A percentile compares a stretch with the other conserved stretches of the same genome.
Evolutionary conservation across 768 basidiomycete species (phyloP).

Genomic region (Panellus pusillus): DNA sequence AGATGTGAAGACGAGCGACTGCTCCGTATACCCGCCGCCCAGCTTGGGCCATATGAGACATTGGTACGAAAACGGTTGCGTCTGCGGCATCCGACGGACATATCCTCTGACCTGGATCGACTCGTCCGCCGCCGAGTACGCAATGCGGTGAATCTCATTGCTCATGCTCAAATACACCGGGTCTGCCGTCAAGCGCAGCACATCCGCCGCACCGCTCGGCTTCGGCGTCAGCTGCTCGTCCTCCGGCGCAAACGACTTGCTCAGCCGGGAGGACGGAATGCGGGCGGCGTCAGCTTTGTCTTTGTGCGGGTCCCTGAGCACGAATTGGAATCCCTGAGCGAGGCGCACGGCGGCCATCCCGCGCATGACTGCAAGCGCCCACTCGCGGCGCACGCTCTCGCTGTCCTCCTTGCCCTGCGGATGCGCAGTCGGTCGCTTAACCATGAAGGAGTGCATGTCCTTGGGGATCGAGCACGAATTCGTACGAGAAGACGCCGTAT

Average conservation of each 20-base stretch:
- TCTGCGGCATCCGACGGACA: conserved; percentile 68
- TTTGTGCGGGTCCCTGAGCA: conserved; percentile 51
- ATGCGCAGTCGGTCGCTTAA: conserved; percentile 52
- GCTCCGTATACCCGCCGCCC: conserved; percentile 83
- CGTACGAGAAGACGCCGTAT: conserved; percentile 84
- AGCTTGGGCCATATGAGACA: conserved; percentile 94
- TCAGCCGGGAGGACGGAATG: conserved; percentile 40
- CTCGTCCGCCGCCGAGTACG: conserved; percentile 74
- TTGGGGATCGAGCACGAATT: conserved; percentile 82
- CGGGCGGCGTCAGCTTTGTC: conserved; percentile 23
- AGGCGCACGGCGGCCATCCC: conserved; percentile 93
- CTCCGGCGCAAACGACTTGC: conserved; percentile 55
- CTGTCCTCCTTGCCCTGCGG: conserved; percentile 45
- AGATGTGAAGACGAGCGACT: conserved; percentile 69
- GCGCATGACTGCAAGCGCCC: conserved; percentile 82
- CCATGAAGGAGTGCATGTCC: conserved; percentile 86
- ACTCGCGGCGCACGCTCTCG: conserved; percentile 60
- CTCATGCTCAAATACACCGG: conserved; percentile 92
- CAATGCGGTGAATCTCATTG: conserved; percentile 92
- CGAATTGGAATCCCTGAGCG: conserved; percentile 93
- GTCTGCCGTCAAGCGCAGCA: conserved; percentile 57
- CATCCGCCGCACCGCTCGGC: conserved; percentile 65
- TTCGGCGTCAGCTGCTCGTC: conserved; percentile 51
- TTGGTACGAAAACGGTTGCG: conserved; percentile 70
- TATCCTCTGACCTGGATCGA: conserved; percentile 86